Conservation (phyloP, 2,329 filamentous ascomycete species). For the Talaromyces marneffei region DNA sequence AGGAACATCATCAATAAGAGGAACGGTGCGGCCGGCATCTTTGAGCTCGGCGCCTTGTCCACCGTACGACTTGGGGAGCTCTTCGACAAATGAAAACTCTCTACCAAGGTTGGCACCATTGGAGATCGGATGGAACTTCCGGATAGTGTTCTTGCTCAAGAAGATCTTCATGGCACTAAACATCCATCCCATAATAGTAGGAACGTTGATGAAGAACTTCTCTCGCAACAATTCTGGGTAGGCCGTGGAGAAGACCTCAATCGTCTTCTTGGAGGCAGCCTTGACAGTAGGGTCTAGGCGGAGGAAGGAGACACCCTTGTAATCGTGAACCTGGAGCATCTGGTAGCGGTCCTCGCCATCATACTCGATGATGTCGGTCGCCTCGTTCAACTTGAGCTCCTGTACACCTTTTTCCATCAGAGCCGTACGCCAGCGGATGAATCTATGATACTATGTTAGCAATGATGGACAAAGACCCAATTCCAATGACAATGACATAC, state of each 20-base stretch:
- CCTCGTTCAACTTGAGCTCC: conserved; percentile 63
- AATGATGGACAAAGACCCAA: background rate
- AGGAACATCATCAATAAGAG: conserved; percentile 24
- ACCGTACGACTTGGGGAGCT: conserved; percentile 71
- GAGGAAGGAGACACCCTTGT: conserved; percentile 80
- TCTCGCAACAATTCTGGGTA: conserved; percentile 85
- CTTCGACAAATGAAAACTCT: conserved; percentile 55
- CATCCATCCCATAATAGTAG: conserved; percentile 83
- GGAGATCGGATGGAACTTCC: conserved; percentile 72
- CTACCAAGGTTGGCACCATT: conserved; percentile 65
- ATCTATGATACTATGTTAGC: conserved; percentile 48
- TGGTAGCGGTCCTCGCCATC: conserved; percentile 71
- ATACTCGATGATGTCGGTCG: conserved; percentile 62
- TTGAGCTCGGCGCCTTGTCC: conserved; percentile 58
- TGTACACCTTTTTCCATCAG: conserved; percentile 82
- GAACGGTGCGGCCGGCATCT: conserved; percentile 30
- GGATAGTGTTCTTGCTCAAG: conserved; percentile 64
- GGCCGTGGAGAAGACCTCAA: conserved; percentile 70
- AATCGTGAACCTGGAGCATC: conserved; percentile 91
- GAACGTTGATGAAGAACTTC: conserved; percentile 97
- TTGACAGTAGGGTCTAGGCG: conserved; percentile 72
- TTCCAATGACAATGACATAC: conserved; percentile 49
- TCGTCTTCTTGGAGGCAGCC: conserved; percentile 70
- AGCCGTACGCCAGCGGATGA: conserved; percentile 82
- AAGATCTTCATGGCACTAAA: conserved; percentile 71